Evolutionary conservation across 2,329 filamentous ascomycete genomes (phyloP).

Genomic region (Orbilia ellipsospora): DNA sequence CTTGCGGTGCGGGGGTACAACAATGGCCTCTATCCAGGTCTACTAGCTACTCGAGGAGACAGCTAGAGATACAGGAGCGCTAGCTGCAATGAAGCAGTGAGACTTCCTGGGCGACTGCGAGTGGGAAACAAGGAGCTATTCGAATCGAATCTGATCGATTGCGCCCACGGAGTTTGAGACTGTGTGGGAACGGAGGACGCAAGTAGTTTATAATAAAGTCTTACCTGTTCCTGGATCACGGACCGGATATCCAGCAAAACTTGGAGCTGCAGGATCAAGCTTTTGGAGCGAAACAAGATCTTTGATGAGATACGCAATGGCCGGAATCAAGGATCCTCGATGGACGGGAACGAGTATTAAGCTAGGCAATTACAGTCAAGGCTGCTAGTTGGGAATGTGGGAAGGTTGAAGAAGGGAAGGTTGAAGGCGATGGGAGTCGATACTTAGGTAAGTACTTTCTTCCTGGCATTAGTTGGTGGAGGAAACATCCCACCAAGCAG

Average conservation of each 20-base stretch:
- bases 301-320: constrained; percentile 4
- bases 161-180: constrained; percentile 9
- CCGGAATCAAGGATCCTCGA: constrained; percentile 21
- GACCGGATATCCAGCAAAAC: constrained; percentile 13
- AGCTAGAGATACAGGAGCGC: neutral
- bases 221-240: constrained; percentile 18
- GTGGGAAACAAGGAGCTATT: neutral
- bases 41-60: neutral
- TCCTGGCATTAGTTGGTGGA: constrained; percentile 4
- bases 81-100: constrained; percentile 29
- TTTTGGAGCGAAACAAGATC: constrained; percentile 8
- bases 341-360: neutral
- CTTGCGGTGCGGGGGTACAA: neutral
- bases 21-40: neutral
- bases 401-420: constrained; percentile 13
- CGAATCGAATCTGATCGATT: constrained; percentile 18
- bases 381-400: constrained; percentile 10
- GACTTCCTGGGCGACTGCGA: constrained; percentile 5
- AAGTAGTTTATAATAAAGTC: neutral
- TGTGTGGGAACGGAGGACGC: neutral
- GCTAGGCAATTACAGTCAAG: constrained; percentile 24
- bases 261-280: constrained; percentile 2
- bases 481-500: constrained; percentile 18
- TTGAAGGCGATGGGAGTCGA: neutral
- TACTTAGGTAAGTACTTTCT: constrained; percentile 5